Evolutionary conservation across 192 early-diverging fungal genomes (phyloP), one percentile per base, ranked within the genome.

Genomic region (Chytriomyces confervae): DNA sequence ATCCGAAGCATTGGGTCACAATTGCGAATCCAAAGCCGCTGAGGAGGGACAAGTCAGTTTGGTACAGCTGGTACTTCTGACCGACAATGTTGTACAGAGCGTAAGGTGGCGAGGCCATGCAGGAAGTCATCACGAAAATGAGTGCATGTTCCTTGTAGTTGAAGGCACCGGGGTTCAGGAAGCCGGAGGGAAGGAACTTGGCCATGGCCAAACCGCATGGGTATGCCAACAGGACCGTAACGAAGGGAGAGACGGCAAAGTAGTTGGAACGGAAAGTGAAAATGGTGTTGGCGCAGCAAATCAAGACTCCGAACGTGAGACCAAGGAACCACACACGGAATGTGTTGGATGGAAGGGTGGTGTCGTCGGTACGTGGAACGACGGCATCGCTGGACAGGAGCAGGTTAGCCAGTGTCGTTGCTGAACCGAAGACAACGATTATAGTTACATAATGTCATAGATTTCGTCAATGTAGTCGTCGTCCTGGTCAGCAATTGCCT

Each of bases 191-290:
- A 9, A 69, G 47, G 9, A 36, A 1, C 18, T 27, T 36, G 43
- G 67, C 67, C 67, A 69, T 36, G 43, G 47, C 27, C 18, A 69
- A 16, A 16, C 67, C 67, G 45, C 44, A 49, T 18, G 67, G 67
- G 67, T 69, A 69, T 48, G 67, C 44, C 10, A 69, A 27, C 18
- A 69, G 44, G 3, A 69, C 67, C 45, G 67, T 49, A 0, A 69
- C 50, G 67, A 49, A 69, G 10, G 67, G 67, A 18, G n/a, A 24
- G 43, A 69, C 67, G 27, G 67, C 64, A 3, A 66, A 66, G 20
- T 66, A 13, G 64, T 66, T 66, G n/a, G 92, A 91, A 76, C 93
- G 90, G 86, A 93, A 96, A 87, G 92, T 93, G 81, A 93, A 93
- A 81, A 95, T 91, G 64, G 64, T 66, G 27, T 66, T 66, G 16